These are phyloP conservation scores for Tylopilus intermedius DNA, from an alignment of 768 basidiomycete species.

Conservation along the genomic window DNA sequence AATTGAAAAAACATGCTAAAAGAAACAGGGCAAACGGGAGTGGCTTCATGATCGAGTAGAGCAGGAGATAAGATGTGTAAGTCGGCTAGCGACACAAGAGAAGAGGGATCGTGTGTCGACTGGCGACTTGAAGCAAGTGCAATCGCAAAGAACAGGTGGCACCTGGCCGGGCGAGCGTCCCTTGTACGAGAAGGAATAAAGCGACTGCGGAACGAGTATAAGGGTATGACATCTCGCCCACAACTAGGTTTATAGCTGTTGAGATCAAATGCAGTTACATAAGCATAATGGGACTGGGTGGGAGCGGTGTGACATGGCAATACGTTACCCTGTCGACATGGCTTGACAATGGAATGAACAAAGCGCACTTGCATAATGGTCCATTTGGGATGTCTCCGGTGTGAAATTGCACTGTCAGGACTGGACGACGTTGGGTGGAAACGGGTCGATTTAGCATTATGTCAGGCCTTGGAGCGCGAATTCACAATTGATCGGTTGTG, in stretches of 20 bases:
- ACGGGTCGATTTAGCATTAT: constrained; percentile 4
- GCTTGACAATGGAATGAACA: constrained; percentile 2
- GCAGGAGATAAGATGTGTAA: not conserved
- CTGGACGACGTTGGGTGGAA: constrained; percentile 12
- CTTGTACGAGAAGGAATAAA: not conserved
- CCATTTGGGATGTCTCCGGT: not conserved
- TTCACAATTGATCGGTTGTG: constrained; percentile 9
- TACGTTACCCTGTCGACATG: constrained; percentile 23
- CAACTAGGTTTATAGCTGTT: not conserved
- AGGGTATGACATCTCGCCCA: not conserved
- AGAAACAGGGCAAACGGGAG: constrained; percentile 49
- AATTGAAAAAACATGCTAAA: constrained; percentile 46
- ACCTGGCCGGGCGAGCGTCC: constrained; percentile 15
- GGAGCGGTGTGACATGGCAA: constrained; percentile 2
- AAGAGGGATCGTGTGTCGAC: constrained; percentile 9
- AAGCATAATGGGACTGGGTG: constrained; percentile 4
- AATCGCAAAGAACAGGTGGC: constrained; percentile 14
- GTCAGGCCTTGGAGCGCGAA: not conserved
- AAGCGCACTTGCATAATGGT: not conserved
- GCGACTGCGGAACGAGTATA: not conserved
- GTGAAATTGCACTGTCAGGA: constrained; percentile 1
- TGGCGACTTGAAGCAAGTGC: constrained; percentile 12
- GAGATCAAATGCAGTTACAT: constrained; percentile 7
- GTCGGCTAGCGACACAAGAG: constrained; percentile 13
- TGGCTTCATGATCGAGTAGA: constrained; percentile 41